Evolutionary conservation across 2,329 filamentous ascomycete species (phyloP).

Genomic region (Clarireedia paspali): DNA sequence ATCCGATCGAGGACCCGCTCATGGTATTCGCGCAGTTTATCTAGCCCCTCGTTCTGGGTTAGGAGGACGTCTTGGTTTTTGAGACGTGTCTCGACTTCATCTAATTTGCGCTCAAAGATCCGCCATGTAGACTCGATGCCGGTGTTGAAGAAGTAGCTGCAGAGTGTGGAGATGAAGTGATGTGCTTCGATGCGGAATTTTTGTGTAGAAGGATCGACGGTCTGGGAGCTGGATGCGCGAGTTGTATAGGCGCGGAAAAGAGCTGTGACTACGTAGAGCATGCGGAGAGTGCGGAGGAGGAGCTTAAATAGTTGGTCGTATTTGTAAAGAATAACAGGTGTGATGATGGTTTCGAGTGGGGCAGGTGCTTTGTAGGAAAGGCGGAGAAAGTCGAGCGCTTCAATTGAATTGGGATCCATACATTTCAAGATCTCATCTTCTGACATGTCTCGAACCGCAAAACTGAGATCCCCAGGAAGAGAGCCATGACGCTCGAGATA

Average conservation of each 20-base stretch:
- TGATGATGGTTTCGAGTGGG: constrained; percentile 67
- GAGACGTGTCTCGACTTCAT: constrained; percentile 52
- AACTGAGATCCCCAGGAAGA: constrained; percentile 67
- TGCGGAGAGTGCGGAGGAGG: constrained; percentile 66
- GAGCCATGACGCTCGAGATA: constrained; percentile 26
- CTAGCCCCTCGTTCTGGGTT: constrained; percentile 51
- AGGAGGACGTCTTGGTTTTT: constrained; percentile 32
- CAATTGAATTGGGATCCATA: constrained; percentile 72
- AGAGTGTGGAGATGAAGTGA: constrained; percentile 67
- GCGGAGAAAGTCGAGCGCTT: constrained; percentile 88
- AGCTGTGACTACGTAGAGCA: constrained; percentile 67
- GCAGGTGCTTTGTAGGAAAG: constrained; percentile 74
- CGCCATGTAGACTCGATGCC: constrained; percentile 70
- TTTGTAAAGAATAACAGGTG: constrained; percentile 59
- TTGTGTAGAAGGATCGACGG: constrained; percentile 17
- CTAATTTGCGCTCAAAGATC: constrained; percentile 58
- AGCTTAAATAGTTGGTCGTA: constrained; percentile 83
- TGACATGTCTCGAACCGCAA: constrained; percentile 75
- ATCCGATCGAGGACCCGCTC: constrained; percentile 68
- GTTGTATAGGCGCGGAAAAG: constrained; percentile 51
- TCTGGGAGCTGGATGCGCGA: constrained; percentile 23
- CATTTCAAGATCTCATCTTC: constrained; percentile 74
- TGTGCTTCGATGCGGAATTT: constrained; percentile 70
- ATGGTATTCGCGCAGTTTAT: constrained; percentile 60
- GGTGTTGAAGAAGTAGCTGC: constrained; percentile 72